Evolutionary conservation across 2,329 filamentous ascomycete species (phyloP).

Genomic region (Aureobasidium musti): DNA sequence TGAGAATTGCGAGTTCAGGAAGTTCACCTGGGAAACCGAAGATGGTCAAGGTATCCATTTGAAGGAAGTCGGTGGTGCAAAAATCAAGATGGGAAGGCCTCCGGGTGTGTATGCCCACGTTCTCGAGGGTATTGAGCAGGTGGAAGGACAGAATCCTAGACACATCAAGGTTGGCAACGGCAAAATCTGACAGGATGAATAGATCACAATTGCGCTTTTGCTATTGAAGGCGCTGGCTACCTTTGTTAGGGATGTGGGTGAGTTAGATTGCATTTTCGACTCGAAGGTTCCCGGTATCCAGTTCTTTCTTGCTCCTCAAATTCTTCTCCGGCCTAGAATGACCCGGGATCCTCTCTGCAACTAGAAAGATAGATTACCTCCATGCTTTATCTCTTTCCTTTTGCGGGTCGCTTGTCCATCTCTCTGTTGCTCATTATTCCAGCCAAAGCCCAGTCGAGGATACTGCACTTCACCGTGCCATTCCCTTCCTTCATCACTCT

Average conservation of each 20-base stretch:
- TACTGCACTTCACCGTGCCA: background rate
- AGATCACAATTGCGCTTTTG: background rate
- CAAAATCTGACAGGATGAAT: background rate
- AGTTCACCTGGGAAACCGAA: constrained; percentile 13
- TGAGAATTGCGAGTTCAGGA: constrained; percentile 28
- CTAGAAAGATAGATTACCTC: background rate
- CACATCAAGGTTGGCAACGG: constrained; percentile 11
- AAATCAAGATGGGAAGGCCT: constrained; percentile 25
- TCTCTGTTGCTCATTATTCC: background rate
- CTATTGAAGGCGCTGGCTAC: too few species aligned
- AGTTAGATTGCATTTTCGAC: background rate
- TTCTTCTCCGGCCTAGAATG: background rate
- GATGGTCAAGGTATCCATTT: background rate
- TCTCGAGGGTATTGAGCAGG: constrained; percentile 13
- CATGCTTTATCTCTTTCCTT: background rate
- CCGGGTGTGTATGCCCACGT: constrained; percentile 25
- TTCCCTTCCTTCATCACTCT: background rate
- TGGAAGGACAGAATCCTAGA: constrained; percentile 5
- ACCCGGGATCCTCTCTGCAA: background rate
- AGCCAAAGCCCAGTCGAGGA: background rate
- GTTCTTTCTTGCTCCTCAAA: background rate
- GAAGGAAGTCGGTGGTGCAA: constrained; percentile 15
- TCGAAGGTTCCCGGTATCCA: too few species aligned
- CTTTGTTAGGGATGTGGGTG: background rate
- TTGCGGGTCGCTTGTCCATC: background rate